These are phyloP conservation scores for Candida parachauliodes DNA, from an alignment of 805 yeast genomes.

Conservation along the genomic window DNA sequence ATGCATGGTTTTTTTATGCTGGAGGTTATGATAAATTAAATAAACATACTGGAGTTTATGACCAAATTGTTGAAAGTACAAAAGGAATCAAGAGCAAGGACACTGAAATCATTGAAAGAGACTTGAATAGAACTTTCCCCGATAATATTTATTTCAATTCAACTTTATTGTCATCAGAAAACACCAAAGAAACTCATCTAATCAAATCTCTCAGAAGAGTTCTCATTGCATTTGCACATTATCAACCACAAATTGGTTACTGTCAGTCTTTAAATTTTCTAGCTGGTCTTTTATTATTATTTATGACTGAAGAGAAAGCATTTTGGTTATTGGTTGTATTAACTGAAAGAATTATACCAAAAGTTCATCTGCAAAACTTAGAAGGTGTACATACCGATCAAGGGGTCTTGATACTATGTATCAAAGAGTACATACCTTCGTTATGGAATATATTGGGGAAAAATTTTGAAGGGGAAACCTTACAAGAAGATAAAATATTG, in stretches of 20 bases:
- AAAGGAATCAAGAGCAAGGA: constrained; percentile 57
- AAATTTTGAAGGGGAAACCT: constrained; percentile 35
- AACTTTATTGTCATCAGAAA: neutral
- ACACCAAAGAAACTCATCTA: constrained; percentile 53
- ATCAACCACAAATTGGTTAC: constrained; percentile 88
- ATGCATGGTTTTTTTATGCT: constrained; percentile 95
- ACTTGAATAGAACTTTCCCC: constrained; percentile 90
- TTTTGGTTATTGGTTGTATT: constrained; percentile 96
- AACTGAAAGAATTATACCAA: constrained; percentile 81
- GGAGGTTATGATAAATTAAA: constrained; percentile 73
- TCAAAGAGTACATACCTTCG: constrained; percentile 78
- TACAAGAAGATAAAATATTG: constrained; percentile 51
- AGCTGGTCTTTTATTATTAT: constrained; percentile 79
- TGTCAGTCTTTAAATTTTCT: constrained; percentile 93
- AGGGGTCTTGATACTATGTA: constrained; percentile 85
- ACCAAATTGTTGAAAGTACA: constrained; percentile 59
- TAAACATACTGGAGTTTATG: constrained; percentile 72
- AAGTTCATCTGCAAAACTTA: constrained; percentile 81
- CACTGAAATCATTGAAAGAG: constrained; percentile 91
- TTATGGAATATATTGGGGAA: constrained; percentile 60
- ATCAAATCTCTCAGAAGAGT: constrained; percentile 76
- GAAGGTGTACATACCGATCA: constrained; percentile 96
- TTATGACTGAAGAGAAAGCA: constrained; percentile 84
- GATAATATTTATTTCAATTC: constrained; percentile 77
- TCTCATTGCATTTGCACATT: constrained; percentile 75